Conservation (phyloP, 176 grass and related monocot species). For the Eragrostis nindensis region DNA sequence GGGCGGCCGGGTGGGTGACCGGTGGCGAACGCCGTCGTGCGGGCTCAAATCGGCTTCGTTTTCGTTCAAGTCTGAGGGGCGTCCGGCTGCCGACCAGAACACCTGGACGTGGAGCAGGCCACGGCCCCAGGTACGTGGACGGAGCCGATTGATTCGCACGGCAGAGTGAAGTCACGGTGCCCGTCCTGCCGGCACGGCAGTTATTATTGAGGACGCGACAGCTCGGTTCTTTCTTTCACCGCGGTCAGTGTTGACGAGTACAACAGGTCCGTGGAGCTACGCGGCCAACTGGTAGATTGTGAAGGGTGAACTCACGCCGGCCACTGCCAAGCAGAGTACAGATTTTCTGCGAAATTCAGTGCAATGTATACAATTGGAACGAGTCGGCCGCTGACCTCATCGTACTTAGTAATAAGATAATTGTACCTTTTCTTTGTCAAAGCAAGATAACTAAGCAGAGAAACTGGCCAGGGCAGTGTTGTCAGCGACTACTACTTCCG, state of each 20-base stretch:
- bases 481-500: no score
- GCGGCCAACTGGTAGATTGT: neutral
- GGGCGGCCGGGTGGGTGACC: no score
- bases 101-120: neutral
- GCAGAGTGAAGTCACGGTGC: neutral
- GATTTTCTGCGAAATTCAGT: neutral
- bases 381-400: neutral
- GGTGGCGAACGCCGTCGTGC: neutral
- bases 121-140: neutral
- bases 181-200: neutral
- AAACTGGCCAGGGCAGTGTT: neutral
- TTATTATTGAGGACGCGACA: neutral
- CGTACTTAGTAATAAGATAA: neutral
- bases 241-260: neutral
- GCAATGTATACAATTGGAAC: neutral
- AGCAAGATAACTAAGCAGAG: no score
- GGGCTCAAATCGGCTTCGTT: neutral
- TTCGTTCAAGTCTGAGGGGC: neutral
- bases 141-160: neutral
- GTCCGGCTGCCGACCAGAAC: constrained; percentile 4
- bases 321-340: neutral
- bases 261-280: neutral
- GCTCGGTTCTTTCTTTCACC: neutral
- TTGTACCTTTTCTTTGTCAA: neutral
- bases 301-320: neutral